Percentiles rank a stretch among this genome's conserved stretches.
These are phyloP conservation scores for Agrocybe chaxingu DNA, from an alignment of 768 basidiomycete genomes.

Conservation along the genomic window DNA sequence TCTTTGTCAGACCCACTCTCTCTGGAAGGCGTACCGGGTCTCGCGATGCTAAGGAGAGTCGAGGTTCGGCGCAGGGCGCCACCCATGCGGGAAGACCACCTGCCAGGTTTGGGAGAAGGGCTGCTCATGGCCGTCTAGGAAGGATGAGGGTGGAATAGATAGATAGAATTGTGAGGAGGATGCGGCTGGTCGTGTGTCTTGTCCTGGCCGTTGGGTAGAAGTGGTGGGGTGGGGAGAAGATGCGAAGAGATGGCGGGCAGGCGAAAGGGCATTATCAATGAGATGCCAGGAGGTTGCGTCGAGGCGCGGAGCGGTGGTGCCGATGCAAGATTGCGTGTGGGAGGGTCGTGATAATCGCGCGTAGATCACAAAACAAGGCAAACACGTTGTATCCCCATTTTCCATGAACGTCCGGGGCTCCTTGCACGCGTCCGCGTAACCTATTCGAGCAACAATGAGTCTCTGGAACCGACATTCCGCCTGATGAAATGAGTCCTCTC, in stretches of 20 bases:
- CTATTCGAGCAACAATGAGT: not conserved
- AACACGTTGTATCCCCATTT: conserved; percentile 13
- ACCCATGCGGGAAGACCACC: conserved; percentile 57
- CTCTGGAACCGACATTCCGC: not conserved
- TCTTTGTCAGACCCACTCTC: conserved; percentile 15
- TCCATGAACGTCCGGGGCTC: not conserved
- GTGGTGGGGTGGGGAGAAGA: conserved; percentile 3
- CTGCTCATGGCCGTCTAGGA: conserved; percentile 20
- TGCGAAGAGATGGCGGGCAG: conserved; percentile 2
- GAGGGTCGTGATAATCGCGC: conserved; percentile 15
- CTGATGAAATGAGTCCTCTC: not conserved
- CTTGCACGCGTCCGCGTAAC: conserved; percentile 1
- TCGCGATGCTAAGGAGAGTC: conserved; percentile 42
- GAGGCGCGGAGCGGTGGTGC: conserved; percentile 29
- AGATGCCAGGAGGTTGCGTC: conserved; percentile 41
- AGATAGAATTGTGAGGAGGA: no score
- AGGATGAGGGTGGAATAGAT: no score
- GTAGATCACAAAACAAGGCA: conserved; percentile 5
- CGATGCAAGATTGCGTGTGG: conserved; percentile 1
- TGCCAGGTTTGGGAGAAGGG: conserved; percentile 19
- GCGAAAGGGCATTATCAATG: conserved; percentile 31
- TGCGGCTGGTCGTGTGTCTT: no score
- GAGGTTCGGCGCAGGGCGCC: conserved; percentile 61
- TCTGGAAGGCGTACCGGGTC: conserved; percentile 25
- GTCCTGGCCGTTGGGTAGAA: no score